These are phyloP conservation scores for Hirschfeldia incana DNA, from an alignment of 345 rosid genomes.

Conservation along the genomic window DNA sequence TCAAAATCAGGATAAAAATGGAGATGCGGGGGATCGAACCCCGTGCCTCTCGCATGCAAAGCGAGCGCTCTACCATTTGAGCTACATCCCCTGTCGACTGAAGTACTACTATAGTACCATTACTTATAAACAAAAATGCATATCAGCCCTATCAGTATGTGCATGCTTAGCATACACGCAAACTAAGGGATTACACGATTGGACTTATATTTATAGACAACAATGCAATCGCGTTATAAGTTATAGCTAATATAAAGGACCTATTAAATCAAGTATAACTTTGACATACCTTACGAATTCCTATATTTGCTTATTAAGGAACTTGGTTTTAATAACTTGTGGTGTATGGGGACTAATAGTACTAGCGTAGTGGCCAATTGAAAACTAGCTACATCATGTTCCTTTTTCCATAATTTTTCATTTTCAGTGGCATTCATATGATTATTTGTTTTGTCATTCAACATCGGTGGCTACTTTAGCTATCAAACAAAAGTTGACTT, in stretches of 20 bases:
- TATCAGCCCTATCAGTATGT: too few species aligned
- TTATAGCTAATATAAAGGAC: background rate
- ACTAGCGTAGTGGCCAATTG: background rate
- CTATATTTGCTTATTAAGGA: background rate
- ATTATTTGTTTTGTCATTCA: background rate
- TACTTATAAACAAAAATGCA: too few species aligned
- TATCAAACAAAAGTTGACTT: background rate
- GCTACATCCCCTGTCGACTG: background rate
- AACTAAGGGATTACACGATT: background rate
- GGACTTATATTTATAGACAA: background rate
- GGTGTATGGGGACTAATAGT: background rate
- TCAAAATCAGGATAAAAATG: background rate
- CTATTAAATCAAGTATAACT: background rate
- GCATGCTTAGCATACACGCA: background rate
- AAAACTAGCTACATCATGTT: background rate
- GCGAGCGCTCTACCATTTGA: constrained; percentile 19
- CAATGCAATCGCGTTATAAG: background rate
- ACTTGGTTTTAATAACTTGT: background rate
- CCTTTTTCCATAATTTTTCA: background rate
- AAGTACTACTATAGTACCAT: too few species aligned
- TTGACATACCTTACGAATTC: background rate
- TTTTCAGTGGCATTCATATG: background rate
- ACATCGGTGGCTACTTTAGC: background rate
- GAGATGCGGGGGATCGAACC: constrained; percentile 18
- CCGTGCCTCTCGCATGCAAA: constrained; percentile 24